These are phyloP conservation scores for Talaromyces rugulosus DNA, from an alignment of 2,329 filamentous ascomycete genomes.

Conservation along the genomic window DNA sequence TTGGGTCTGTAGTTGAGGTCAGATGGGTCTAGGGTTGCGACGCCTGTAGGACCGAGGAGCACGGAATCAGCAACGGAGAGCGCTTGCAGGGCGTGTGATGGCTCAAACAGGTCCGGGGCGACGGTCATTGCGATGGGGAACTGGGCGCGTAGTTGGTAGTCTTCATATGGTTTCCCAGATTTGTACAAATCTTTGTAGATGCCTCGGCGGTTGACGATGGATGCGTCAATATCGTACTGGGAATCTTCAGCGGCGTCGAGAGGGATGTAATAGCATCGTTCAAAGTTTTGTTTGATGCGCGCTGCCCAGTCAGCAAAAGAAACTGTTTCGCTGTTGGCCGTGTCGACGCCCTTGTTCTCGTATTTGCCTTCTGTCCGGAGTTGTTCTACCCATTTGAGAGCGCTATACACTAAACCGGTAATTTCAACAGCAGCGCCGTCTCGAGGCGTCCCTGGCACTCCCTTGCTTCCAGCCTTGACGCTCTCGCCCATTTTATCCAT, in stretches of 20 bases:
- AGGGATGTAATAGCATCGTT: slow-evolving; percentile 87
- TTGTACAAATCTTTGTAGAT: slow-evolving; percentile 98
- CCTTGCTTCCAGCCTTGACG: slow-evolving; percentile 82
- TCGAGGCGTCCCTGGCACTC: slow-evolving; percentile 89
- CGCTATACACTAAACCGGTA: slow-evolving; percentile 87
- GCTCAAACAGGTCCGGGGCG: slow-evolving; percentile 80
- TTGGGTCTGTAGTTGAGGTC: slow-evolving; percentile 93
- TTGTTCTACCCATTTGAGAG: slow-evolving; percentile 71
- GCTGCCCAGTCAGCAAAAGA: slow-evolving; percentile 74
- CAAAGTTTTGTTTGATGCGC: slow-evolving; percentile 79
- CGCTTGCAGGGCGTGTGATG: slow-evolving; percentile 71
- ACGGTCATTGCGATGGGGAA: slow-evolving; percentile 95
- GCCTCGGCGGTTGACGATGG: slow-evolving; percentile 79
- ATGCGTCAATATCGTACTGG: slow-evolving; percentile 74
- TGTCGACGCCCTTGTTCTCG: slow-evolving; percentile 67
- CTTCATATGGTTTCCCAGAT: slow-evolving; percentile 92
- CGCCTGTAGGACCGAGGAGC: slow-evolving; percentile 82
- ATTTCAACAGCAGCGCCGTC: slow-evolving; percentile 96
- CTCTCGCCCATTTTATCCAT: slow-evolving; percentile 99
- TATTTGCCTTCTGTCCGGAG: slow-evolving; percentile 67
- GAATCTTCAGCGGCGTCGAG: slow-evolving; percentile 63
- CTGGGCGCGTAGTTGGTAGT: slow-evolving; percentile 93
- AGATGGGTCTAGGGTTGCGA: slow-evolving; percentile 89
- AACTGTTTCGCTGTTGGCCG: slow-evolving; percentile 58
- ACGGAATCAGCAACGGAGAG: slow-evolving; percentile 74